Percentiles rank a stretch among this genome's conserved stretches.
These are phyloP conservation scores for Pugionium cornutum DNA, from an alignment of 345 rosid genomes.

Conservation along the genomic window DNA sequence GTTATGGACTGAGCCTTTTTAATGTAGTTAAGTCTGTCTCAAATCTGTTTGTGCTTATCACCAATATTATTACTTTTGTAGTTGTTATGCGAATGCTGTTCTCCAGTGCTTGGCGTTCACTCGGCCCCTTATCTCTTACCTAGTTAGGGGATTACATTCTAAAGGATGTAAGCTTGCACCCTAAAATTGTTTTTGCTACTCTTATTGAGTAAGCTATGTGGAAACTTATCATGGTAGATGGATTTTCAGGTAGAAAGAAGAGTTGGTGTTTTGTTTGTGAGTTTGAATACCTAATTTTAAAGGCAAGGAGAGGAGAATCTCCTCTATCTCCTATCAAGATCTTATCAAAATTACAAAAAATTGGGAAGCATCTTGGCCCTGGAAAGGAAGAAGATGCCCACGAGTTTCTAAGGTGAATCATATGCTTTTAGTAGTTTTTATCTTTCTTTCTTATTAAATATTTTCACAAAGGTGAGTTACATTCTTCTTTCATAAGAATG, in stretches of 20 bases:
- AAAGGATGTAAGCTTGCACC: conserved; percentile 50
- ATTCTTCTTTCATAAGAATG: conserved; percentile 42
- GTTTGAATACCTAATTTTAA: conserved; percentile 54
- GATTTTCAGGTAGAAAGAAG: conserved; percentile 55
- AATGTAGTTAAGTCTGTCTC: background rate
- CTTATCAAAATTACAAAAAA: conserved; percentile 60
- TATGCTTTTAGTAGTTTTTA: conserved; percentile 19
- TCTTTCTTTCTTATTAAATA: background rate
- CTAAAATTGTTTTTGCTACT: conserved; percentile 5
- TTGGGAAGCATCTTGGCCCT: conserved; percentile 61
- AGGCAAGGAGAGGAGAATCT: conserved; percentile 57
- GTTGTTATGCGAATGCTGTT: conserved; percentile 85
- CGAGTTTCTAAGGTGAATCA: conserved; percentile 69
- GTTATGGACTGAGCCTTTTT: background rate
- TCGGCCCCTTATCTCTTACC: conserved; percentile 66
- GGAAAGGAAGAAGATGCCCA: conserved; percentile 80
- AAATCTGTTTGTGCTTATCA: background rate
- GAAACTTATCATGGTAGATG: conserved; percentile 33
- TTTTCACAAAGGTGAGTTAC: conserved; percentile 39
- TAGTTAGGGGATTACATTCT: conserved; percentile 62
- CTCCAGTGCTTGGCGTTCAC: conserved; percentile 77
- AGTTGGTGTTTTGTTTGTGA: conserved; percentile 78
- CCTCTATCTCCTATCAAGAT: conserved; percentile 64
- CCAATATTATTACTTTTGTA: conserved; percentile 42
- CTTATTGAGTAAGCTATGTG: conserved; percentile 11